These are phyloP conservation scores for Suillus plorans DNA, from an alignment of 768 basidiomycete genomes.

Conservation along the genomic window DNA sequence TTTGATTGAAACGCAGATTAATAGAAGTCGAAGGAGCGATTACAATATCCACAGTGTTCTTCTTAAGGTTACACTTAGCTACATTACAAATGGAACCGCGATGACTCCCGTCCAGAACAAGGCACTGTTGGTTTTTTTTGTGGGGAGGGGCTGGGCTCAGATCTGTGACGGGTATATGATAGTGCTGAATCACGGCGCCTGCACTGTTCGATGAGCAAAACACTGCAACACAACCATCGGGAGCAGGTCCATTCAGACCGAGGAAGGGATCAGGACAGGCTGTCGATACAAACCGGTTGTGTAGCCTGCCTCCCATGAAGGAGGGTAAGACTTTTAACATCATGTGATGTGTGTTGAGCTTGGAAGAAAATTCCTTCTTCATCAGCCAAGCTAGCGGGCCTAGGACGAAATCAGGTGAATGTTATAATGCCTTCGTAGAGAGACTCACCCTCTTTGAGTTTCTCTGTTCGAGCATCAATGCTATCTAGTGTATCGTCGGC, in stretches of 20 bases:
- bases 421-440: background rate
- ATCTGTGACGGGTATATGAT: background rate
- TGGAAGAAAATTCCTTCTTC: background rate
- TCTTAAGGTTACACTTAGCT: background rate
- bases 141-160: background rate
- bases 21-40: background rate
- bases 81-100: background rate
- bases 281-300: background rate
- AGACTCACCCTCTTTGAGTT: background rate
- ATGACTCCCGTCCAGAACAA: background rate
- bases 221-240: too few relatives aligned
- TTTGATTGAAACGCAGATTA: background rate
- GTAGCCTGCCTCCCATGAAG: background rate
- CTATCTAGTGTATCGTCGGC: background rate
- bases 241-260: too few relatives aligned
- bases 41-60: background rate
- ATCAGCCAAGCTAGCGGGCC: background rate
- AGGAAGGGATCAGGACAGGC: background rate
- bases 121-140: background rate
- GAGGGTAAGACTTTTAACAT: background rate
- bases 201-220: too few relatives aligned
- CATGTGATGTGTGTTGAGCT: background rate
- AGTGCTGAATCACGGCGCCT: too few relatives aligned
- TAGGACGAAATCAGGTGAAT: background rate
- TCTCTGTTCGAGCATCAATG: background rate